Base-by-base conservation (phyloP, 2,329 filamentous ascomycete genomes). In the Clarireedia monteithiana region DNA sequence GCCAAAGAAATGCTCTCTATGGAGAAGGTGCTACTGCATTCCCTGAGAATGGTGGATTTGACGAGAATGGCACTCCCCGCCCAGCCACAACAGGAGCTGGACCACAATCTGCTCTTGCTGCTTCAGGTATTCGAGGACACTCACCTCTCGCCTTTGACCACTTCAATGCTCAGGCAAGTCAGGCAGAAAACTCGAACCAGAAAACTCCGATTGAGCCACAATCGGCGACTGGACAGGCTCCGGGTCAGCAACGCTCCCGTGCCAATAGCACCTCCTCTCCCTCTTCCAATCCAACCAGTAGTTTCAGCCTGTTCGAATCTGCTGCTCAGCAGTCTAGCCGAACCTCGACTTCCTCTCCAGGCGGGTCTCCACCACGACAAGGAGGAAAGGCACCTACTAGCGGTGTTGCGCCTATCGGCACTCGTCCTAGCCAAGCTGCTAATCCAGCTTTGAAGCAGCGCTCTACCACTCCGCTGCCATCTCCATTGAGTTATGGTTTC, bases 1-100 rank as follows among this genome's bases (percentile, higher is more conserved):
- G 92, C 69, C 94, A 97, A 75, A 91, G 95, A 73, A 91, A 87
- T 73, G 91, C 92, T 62, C 76, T 99, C 63, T 99, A 97, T 73
- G 90, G 91, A 70, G 89, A 89, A 69, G 78, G 78, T 62, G 77
- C 80, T 62, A 77, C 80, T 39, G 74, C 80, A 51, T 86, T 89
- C 70, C 34, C 86, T 68, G 84, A 86, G 63, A 82, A 81, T 63
- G 78, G 77, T 60, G 78, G 77, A 62, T 86, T 86, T 66, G 86
- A 91, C 59, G 88, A 91, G 67, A 79, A 80, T 30, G 80, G 81
- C 60, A 75, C 76, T 20, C 74, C 82, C 38, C 83, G 86, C 59
- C 74, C 83, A 30, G 83, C 84, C 58, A 83, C 83, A 66, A 85
- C 89, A 63, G 81, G 83, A 34, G 80, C 81, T 54, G 77, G 76